Conservation (phyloP, 2,329 filamentous ascomycete species). For the Huntiella omanensis region DNA sequence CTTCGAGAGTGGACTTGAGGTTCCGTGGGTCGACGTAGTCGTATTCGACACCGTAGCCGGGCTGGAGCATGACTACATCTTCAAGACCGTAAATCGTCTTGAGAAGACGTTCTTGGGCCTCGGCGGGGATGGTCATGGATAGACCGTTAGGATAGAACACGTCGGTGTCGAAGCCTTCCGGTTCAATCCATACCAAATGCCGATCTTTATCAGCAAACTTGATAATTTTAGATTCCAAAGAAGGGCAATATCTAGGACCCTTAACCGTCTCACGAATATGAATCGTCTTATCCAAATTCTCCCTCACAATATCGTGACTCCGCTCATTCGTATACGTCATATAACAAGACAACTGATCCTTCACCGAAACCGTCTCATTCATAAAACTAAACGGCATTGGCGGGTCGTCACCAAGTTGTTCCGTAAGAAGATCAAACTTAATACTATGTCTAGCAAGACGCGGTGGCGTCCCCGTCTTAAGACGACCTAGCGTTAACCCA, state of each 20-base stretch:
- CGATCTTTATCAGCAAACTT: conserved; percentile 62
- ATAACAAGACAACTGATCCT: conserved; percentile 71
- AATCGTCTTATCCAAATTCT: conserved; percentile 86
- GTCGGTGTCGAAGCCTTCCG: conserved; percentile 79
- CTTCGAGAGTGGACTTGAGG: conserved; percentile 76
- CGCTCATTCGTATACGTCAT: conserved; percentile 70
- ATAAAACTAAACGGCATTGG: conserved; percentile 85
- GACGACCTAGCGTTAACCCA: conserved; percentile 69
- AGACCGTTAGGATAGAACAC: conserved; percentile 92
- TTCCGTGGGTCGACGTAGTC: conserved; percentile 93
- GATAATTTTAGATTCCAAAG: conserved; percentile 83
- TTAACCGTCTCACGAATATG: conserved; percentile 92
- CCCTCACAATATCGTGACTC: conserved; percentile 66
- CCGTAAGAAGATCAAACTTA: conserved; percentile 51
- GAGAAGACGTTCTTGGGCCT: conserved; percentile 71
- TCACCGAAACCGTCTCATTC: conserved; percentile 57
- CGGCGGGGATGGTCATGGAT: conserved; percentile 86
- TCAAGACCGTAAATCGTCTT: conserved; percentile 77
- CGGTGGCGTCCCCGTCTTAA: conserved; percentile 93
- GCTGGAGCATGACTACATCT: conserved; percentile 76
- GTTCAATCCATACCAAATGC: conserved; percentile 93
- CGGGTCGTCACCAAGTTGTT: conserved; percentile 66
- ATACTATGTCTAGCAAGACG: conserved; percentile 68
- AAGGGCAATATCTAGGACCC: conserved; percentile 88
- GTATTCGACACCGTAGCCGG: conserved; percentile 94